Evolutionary conservation across 345 rosid species (phyloP), one percentile per base, ranked within the genome.

Genomic region (Tarenaya hassleriana): DNA sequence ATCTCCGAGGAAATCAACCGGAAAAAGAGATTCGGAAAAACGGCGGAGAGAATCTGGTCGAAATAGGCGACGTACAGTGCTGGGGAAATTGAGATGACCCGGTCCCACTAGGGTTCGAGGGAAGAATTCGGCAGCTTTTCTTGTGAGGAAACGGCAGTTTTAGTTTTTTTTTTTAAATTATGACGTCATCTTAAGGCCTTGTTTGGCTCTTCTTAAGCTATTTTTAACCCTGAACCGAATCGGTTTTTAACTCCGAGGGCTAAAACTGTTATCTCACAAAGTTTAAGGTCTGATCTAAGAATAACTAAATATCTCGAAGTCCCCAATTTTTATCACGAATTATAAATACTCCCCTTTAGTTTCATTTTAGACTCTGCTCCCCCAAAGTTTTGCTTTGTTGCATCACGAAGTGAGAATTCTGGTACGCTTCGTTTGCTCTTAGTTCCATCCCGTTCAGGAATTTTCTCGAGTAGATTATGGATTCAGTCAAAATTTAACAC

Each of bases 51-150:
- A 50, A 53, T 52, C 59, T 53, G 46, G 10, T 14, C 7, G 16
- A 16, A 13, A 58, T 38, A 19, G 55, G 60, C 44, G 56, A 20
- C 41, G 29, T 53, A 56, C 51, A 66, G 47, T 66, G 55, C n/a
- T 58, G 50, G 2, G 2, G 41, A 34, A 19, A 0, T 43, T 51
- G 50, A 57, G 58, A 50, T 45, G 60, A 59, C 60, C n/a, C 70
- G 60, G 70, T 56, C 65, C 49, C 40, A 61, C 34, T 66, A 66
- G 70, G 70, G 65, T 66, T 66, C 52, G 70, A 52, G 40, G 34
- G 40, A 59, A 18, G 29, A 50, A 57, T 52, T 66, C 56, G 60
- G 52, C 56, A 59, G 61, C 70, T 66, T 63, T 59, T 47, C 70
- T 66, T 60, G 70, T 52, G 53, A 51, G 47, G 45, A 65, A 52